phyloP scores from a whole-genome alignment of 192 early-diverging fungal genomes.

The Coemansia sp. region DNA sequence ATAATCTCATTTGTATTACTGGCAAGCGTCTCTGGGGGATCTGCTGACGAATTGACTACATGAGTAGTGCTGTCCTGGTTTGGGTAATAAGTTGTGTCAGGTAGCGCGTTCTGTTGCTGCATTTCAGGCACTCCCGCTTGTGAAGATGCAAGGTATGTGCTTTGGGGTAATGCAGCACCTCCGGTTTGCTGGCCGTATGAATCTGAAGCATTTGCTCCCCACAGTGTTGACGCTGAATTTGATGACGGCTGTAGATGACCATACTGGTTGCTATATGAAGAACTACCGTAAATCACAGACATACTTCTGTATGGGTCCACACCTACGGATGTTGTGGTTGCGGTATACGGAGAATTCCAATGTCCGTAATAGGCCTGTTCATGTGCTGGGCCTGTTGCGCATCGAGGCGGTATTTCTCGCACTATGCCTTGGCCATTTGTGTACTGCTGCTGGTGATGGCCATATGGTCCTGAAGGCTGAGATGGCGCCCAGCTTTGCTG shows the following conservation, averaged over 20 bases:
- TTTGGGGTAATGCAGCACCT: neutral
- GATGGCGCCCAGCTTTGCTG: neutral
- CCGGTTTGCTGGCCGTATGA: constrained; percentile 39
- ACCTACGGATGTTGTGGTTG: neutral
- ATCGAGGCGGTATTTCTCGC: constrained; percentile 41
- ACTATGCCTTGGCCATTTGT: constrained; percentile 7
- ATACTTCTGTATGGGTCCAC: constrained; percentile 40
- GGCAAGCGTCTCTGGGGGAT: neutral
- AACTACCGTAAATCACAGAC: constrained; percentile 40
- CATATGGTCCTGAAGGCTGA: neutral
- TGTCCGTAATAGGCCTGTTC: constrained; percentile 31
- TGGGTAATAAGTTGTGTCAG: neutral
- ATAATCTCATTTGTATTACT: neutral
- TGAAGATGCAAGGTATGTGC: neutral
- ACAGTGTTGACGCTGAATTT: neutral
- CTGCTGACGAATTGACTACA: neutral
- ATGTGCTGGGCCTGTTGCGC: constrained; percentile 44
- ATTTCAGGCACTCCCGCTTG: too few relatives aligned
- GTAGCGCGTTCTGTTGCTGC: neutral
- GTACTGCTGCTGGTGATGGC: neutral
- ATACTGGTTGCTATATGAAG: constrained; percentile 21
- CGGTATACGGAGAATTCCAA: constrained; percentile 5
- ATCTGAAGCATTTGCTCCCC: constrained; percentile 8
- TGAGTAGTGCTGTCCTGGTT: neutral
- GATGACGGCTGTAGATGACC: constrained; percentile 3